Base-by-base conservation (phyloP, 1,139 yeast species). In the Yarrowia galli region DNA sequence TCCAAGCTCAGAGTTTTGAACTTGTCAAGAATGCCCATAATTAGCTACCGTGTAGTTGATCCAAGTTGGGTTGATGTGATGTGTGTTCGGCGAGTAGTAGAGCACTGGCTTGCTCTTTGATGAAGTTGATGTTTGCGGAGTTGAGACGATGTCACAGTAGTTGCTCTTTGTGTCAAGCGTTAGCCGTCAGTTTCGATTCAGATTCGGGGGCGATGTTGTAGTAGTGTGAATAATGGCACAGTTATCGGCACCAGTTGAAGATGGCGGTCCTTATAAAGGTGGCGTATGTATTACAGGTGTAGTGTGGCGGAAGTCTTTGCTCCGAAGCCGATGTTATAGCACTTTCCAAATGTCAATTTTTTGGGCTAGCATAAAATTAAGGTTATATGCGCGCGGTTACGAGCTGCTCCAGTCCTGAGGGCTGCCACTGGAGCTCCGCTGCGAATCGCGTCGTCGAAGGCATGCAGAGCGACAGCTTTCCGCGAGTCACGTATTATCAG, bases 361-460 rank as follows among this genome's bases (percentile, higher is more conserved):
- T 49, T 13, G 35, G 49, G 23, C 15, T 35, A 9, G 15, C 9
- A 9, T 12, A 12, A 18, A 32, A 13, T 7, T 53, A 53, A 36
- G 32, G 23, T 53, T 53, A 36, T 36, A 53, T 36, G 60, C 60
- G 60, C 60, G 60, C 60, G 60, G 60, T 53, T 53, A 36, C 60
- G 60, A 53, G 60, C 28, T 16, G 15, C 38, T 38, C n/a, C 35
- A 15, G 18, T 32, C 54, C 48, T 43, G 48, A 43, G 2, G 32
- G 9, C 32, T 28, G 32, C 32, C 32, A 28, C 32, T 28, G 32
- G 9, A 25, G 9, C 32, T 28, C 32, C 32, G 8, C 32, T 7
- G 32, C 32, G 9, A 28, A 6, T 10, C 32, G 9, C 8, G 10
- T 3, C 32, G 32, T 7, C 8, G 32, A 28, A 28, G 9, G 32